These are phyloP conservation scores for Marsdenia floribunda DNA, from an alignment of 257 asterid species.

Conservation along the genomic window DNA sequence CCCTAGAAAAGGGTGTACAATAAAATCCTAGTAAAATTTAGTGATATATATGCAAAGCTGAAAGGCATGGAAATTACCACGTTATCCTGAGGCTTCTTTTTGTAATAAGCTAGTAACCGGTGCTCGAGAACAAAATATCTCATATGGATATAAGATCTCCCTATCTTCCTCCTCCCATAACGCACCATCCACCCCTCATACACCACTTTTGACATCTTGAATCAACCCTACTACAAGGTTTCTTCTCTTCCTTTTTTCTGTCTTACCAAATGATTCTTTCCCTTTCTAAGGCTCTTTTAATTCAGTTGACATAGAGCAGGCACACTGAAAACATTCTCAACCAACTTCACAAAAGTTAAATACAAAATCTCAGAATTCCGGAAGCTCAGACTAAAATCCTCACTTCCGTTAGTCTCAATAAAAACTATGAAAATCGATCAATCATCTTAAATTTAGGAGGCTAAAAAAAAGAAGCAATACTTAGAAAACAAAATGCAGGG, in stretches of 20 bases:
- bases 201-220: constrained; percentile 66
- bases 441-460: constrained; percentile 14
- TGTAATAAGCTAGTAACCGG: constrained; percentile 75
- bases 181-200: constrained; percentile 98
- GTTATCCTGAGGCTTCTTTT: constrained; percentile 77
- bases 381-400: constrained; percentile 34
- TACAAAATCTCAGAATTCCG: constrained; percentile 17
- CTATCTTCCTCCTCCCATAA: constrained; percentile 86
- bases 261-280: background rate
- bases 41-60: constrained; percentile 1
- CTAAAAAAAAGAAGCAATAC: background rate
- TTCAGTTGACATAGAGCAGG: background rate
- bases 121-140: constrained; percentile 81
- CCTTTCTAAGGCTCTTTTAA: too few relatives aligned
- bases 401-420: constrained; percentile 32
- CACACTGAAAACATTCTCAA: constrained; percentile 1
- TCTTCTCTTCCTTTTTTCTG: constrained; percentile 3
- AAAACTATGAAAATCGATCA: constrained; percentile 31
- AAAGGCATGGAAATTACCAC: constrained; percentile 39
- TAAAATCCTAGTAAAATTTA: background rate
- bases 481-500: background rate
- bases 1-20: background rate
- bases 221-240: constrained; percentile 6
- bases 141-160: constrained; percentile 81
- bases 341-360: background rate